Conservation (phyloP, 192 early-diverging fungal species). For the Backusella tarrabulga region DNA sequence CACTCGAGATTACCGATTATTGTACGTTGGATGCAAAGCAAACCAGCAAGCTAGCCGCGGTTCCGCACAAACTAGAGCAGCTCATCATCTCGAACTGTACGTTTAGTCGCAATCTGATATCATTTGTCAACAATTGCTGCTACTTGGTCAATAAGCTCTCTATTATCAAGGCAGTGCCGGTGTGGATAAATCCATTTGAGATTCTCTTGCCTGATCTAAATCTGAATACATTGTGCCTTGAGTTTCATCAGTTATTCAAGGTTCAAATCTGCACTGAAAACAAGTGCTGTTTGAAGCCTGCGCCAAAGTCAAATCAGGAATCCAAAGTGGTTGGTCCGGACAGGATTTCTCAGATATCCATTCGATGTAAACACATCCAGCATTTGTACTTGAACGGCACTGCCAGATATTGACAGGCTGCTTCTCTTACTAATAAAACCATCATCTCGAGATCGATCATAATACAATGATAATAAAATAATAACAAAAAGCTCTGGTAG, state of each 20-base stretch:
- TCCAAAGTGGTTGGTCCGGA: not conserved
- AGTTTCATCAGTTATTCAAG: not conserved
- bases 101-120: not conserved
- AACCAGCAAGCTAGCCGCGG: not conserved
- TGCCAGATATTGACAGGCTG: not conserved
- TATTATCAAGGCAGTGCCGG: not conserved
- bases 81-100: not conserved
- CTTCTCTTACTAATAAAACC: not conserved
- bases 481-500: too few relatives aligned
- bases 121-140: not conserved
- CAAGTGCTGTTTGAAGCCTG: not conserved
- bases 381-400: not conserved
- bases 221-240: not conserved
- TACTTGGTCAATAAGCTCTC: not conserved
- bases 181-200: not conserved
- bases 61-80: not conserved
- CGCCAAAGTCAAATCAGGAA: not conserved
- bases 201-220: not conserved
- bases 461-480: too few relatives aligned
- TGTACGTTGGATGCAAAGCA: not conserved
- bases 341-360: not conserved
- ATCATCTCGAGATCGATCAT: too few relatives aligned
- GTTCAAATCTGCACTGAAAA: not conserved
- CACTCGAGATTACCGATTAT: not conserved
- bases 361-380: not conserved